phyloP scores from a whole-genome alignment of 768 basidiomycete genomes.

The Phallus indusiatus region DNA sequence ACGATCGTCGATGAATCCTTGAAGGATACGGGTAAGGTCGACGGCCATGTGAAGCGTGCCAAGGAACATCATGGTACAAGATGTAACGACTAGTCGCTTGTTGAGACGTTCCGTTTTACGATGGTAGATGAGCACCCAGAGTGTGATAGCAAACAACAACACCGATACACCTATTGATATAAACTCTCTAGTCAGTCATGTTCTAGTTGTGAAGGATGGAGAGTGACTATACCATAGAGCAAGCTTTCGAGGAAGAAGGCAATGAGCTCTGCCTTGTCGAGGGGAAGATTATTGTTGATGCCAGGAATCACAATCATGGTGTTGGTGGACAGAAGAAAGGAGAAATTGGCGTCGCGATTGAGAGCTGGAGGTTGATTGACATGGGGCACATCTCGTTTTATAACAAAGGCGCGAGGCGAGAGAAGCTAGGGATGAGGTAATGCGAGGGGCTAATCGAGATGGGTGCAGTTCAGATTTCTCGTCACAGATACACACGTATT shows the following conservation, averaged over 20 bases:
- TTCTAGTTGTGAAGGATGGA: not conserved
- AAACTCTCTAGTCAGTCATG: not conserved
- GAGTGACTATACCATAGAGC: slow-evolving; percentile 5
- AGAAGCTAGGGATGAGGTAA: not conserved
- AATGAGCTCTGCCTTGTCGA: slow-evolving; percentile 10
- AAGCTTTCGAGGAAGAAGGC: slow-evolving; percentile 9
- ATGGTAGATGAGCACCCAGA: slow-evolving; percentile 22
- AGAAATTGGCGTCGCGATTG: not conserved
- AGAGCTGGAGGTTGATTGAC: not conserved
- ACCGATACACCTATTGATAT: not conserved
- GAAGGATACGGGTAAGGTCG: slow-evolving; percentile 27
- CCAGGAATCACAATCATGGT: not conserved
- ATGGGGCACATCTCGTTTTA: not conserved
- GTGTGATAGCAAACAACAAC: slow-evolving; percentile 22
- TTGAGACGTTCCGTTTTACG: slow-evolving; percentile 21
- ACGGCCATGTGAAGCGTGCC: slow-evolving; percentile 28
- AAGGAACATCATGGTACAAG: slow-evolving; percentile 23
- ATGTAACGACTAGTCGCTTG: slow-evolving; percentile 24
- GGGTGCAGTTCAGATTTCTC: not conserved
- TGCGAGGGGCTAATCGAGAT: not conserved
- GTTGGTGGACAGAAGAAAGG: not conserved
- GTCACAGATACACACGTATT: too few relatives aligned
- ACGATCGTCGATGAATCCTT: slow-evolving; percentile 24
- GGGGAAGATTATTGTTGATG: slow-evolving; percentile 8
- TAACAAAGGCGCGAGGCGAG: not conserved